A percentile compares a stretch with the other conserved stretches of the same genome.
Evolutionary conservation across 257 asterid genomes (phyloP).

Genomic region (Datura wrightii): DNA sequence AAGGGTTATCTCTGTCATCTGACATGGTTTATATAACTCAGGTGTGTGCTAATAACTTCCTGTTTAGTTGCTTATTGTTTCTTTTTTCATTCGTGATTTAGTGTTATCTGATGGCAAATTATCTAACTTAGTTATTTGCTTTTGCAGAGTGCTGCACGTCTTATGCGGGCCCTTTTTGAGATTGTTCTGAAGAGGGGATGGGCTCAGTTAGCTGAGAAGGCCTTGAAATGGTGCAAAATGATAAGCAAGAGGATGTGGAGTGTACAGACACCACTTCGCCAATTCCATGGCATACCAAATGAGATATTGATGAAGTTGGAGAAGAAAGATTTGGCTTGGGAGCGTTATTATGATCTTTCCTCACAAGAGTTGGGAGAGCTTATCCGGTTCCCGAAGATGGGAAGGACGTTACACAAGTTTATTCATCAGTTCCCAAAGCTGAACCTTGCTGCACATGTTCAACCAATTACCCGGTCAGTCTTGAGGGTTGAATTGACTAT

Average conservation of each 20-base stretch:
- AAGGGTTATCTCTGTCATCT: constrained; percentile 51
- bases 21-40: constrained; percentile 57
- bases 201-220: constrained; percentile 53
- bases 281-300: constrained; percentile 53
- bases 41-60: constrained; percentile 34
- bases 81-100: neutral
- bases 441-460: constrained; percentile 51
- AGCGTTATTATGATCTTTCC: constrained; percentile 51
- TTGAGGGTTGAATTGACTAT: constrained; percentile 50
- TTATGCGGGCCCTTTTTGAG: constrained; percentile 55
- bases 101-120: neutral
- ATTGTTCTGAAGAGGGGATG: constrained; percentile 54
- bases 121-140: neutral
- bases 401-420: constrained; percentile 44
- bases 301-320: constrained; percentile 49
- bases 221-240: constrained; percentile 59
- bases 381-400: constrained; percentile 49
- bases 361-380: constrained; percentile 50
- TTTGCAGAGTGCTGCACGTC: constrained; percentile 57
- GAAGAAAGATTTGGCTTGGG: constrained; percentile 55
- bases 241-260: constrained; percentile 54
- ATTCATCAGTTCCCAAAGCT: constrained; percentile 57
- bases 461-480: constrained; percentile 54
- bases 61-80: neutral
- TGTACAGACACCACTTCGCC: constrained; percentile 58